Evolutionary conservation across 176 grass and related monocot species (phyloP), one percentile per base, ranked within the genome.

Genomic region (Rhynchospora breviuscula): DNA sequence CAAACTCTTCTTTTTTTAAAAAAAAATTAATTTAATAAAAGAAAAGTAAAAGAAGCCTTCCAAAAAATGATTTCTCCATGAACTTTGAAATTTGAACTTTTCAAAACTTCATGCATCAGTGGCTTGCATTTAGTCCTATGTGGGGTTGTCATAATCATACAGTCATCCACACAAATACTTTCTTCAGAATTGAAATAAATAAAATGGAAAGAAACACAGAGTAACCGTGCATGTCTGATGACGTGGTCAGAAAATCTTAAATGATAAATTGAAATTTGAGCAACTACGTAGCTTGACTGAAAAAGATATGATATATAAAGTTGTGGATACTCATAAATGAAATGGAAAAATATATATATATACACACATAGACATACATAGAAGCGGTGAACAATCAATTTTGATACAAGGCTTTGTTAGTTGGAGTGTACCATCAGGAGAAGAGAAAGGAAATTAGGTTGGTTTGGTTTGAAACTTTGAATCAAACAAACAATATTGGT

Each of bases 391-490:
- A 19, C 56, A 67, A 82, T 67, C 63, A 82, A 82, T 52, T 66
- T 66, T 40, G 46, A 19, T 81, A 14, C 40, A 61, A 51, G 60
- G 12, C 7, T 81, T 43, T 64, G 59, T 81, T 82, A 66, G 79
- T 82, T 82, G 79, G 59, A 64, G 56, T 67, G 79, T 66, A 82
- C 79, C 59, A 67, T 82, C 79, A 67, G 47, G 25, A 64, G 3
- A 66, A n/a, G 44, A 66, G 67, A 63, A 63, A 67, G 10, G 44
- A 80, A 67, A 82, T 82, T 82, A 82, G 79, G 79, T 82, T 82
- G 79, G 79, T 82, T 80, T 79, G 78, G 75, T 79, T 80, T 80
- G 78, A 62, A 29, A 29, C 26, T 81, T 19, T 83, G 78, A 47
- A 15, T 82, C 79, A 4, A 45, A 84, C 23, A 31, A 6, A 3